Conservation (phyloP, 768 basidiomycete genomes). For the Boletus rubescentipes region DNA sequence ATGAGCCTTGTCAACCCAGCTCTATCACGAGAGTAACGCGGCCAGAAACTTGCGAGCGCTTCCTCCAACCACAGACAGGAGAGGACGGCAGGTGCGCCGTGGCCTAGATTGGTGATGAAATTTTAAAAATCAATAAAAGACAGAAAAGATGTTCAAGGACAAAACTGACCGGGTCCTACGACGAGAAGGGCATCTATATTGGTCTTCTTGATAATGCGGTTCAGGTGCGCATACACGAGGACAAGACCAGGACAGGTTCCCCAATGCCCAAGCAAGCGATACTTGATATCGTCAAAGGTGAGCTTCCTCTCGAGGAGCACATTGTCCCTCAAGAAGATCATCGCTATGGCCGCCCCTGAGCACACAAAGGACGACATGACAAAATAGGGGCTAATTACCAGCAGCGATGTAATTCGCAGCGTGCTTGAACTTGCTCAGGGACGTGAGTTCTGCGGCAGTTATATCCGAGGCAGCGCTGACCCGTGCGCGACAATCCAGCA, state of each 20-base stretch:
- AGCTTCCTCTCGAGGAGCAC: conserved; percentile 62
- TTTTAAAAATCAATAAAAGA: not conserved
- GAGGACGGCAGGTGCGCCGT: conserved; percentile 87
- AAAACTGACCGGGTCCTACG: conserved; percentile 65
- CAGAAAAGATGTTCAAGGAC: not conserved
- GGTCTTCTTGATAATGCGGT: conserved; percentile 58
- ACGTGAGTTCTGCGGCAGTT: conserved; percentile 47
- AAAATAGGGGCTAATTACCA: conserved; percentile 38
- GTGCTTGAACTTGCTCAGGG: conserved; percentile 53
- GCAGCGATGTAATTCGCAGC: conserved; percentile 72
- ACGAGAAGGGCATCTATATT: conserved; percentile 69
- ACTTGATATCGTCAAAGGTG: conserved; percentile 71
- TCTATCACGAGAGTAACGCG: conserved; percentile 54
- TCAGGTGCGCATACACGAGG: conserved; percentile 72
- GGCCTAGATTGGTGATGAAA: conserved; percentile 39
- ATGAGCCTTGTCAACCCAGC: conserved; percentile 67
- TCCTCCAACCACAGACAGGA: conserved; percentile 86
- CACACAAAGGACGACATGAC: not conserved
- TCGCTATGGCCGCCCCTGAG: conserved; percentile 44
- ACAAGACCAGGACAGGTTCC: conserved; percentile 79
- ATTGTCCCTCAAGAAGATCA: conserved; percentile 82
- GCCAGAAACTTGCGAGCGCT: conserved; percentile 58
- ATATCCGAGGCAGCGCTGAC: conserved; percentile 50
- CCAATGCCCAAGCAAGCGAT: conserved; percentile 80
- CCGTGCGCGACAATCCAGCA: conserved; percentile 49